A percentile compares a stretch with the other conserved stretches of the same genome.
These are phyloP conservation scores for Fusarium chuoi DNA, from an alignment of 2,329 filamentous ascomycete genomes.

Conservation along the genomic window DNA sequence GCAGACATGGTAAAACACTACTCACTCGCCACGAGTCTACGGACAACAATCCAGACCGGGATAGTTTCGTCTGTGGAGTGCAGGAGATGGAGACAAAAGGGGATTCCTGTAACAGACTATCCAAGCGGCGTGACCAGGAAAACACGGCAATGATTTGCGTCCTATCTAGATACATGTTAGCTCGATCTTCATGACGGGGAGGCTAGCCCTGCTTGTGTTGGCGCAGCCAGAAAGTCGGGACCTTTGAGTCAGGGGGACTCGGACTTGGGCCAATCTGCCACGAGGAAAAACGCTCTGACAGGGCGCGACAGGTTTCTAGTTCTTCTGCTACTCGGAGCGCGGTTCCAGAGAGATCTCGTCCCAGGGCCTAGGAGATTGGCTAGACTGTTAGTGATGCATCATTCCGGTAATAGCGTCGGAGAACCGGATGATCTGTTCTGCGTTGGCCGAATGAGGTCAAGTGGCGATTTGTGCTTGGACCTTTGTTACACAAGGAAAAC, in stretches of 20 bases:
- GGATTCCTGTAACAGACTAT: not conserved
- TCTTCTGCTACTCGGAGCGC: not conserved
- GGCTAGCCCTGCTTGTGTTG: not conserved
- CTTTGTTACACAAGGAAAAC: not conserved
- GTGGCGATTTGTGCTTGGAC: not conserved
- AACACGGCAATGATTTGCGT: not conserved
- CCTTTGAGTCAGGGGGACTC: not conserved
- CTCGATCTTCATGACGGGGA: not conserved
- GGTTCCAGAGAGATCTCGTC: not conserved
- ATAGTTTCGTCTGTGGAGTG: slow-evolving; percentile 1
- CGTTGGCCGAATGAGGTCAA: not conserved
- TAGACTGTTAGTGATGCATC: not conserved
- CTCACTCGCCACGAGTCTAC: not conserved
- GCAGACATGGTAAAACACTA: not conserved
- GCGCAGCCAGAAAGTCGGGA: not conserved
- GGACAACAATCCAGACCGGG: slow-evolving; percentile 8
- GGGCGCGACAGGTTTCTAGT: not conserved
- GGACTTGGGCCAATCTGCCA: not conserved
- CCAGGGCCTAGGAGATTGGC: not conserved
- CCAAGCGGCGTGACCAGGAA: not conserved
- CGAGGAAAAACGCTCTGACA: not conserved
- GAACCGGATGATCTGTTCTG: not conserved
- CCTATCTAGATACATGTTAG: not conserved
- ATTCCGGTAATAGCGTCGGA: not conserved
- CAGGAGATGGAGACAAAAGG: not conserved